These are phyloP conservation scores for Rhizopogon sp. DNA, from an alignment of 768 basidiomycete species.

Conservation along the genomic window DNA sequence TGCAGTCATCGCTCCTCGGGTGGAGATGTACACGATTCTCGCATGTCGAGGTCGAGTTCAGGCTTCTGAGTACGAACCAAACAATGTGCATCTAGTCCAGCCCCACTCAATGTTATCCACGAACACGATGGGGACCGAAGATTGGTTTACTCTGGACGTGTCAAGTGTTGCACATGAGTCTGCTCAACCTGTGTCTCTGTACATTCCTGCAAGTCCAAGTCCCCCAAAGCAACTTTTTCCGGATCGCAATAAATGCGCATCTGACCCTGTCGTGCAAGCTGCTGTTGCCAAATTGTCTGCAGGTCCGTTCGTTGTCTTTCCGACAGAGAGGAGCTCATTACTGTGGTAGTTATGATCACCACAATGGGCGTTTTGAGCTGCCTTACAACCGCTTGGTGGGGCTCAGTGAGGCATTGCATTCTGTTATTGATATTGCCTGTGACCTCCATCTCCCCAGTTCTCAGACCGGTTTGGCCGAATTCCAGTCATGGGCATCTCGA, in stretches of 20 bases:
- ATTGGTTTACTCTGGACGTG: background rate
- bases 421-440: background rate
- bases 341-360: constrained; percentile 16
- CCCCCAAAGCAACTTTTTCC: too few relatives aligned
- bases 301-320: constrained; percentile 34
- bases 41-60: constrained; percentile 67
- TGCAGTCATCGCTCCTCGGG: constrained; percentile 60
- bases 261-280: constrained; percentile 72
- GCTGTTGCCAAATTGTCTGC: constrained; percentile 61
- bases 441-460: constrained; percentile 33
- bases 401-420: constrained; percentile 48
- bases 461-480: constrained; percentile 78
- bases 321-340: background rate
- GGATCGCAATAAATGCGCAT: constrained; percentile 38
- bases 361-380: constrained; percentile 70
- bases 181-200: background rate
- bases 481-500: constrained; percentile 53
- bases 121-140: background rate
- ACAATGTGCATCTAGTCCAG: background rate
- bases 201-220: background rate
- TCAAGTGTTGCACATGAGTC: background rate
- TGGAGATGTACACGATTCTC: constrained; percentile 69
- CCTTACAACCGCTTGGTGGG: constrained; percentile 85
- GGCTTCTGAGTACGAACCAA: constrained; percentile 45
- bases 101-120: background rate